Percentiles rank a stretch among this genome's conserved stretches.
Conservation (phyloP, 2,329 filamentous ascomycete species). For the Boeremia lycopersici region DNA sequence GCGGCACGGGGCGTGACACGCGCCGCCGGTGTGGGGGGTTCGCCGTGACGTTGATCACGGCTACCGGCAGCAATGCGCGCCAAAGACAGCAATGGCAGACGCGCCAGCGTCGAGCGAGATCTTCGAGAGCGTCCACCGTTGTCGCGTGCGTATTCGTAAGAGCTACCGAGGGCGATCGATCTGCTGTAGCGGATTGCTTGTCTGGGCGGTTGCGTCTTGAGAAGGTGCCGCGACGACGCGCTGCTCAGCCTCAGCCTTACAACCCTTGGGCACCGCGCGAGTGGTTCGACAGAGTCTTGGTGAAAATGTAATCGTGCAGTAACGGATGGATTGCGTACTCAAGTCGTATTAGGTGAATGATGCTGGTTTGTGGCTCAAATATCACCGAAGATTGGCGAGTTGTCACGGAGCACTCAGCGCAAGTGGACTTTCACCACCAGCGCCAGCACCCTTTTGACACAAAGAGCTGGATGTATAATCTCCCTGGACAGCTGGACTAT, state of each 20-base stretch:
- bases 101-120: background rate
- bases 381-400: constrained; percentile 4
- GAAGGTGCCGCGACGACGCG: constrained; percentile 10
- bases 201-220: constrained; percentile 7
- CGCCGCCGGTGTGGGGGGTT: constrained; percentile 17
- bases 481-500: constrained; percentile 1
- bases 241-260: constrained; percentile 18
- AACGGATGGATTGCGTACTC: background rate
- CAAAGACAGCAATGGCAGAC: background rate
- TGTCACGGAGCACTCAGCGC: background rate
- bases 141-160: constrained; percentile 6
- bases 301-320: constrained; percentile 1
- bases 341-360: background rate
- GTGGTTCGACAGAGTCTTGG: background rate
- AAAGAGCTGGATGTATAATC: background rate
- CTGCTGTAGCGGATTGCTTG: constrained; percentile 15
- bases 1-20: constrained; percentile 20
- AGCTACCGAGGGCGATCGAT: constrained; percentile 4
- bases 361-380: background rate
- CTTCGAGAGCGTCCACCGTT: background rate
- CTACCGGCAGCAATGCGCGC: constrained; percentile 4
- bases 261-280: background rate
- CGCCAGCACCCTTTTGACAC: background rate
- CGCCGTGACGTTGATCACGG: constrained; percentile 15
- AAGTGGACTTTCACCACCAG: background rate